Percentiles rank a stretch among this genome's conserved stretches.
phyloP scores from a whole-genome alignment of 2,329 filamentous ascomycete genomes.

The Teratosphaeria viscida region DNA sequence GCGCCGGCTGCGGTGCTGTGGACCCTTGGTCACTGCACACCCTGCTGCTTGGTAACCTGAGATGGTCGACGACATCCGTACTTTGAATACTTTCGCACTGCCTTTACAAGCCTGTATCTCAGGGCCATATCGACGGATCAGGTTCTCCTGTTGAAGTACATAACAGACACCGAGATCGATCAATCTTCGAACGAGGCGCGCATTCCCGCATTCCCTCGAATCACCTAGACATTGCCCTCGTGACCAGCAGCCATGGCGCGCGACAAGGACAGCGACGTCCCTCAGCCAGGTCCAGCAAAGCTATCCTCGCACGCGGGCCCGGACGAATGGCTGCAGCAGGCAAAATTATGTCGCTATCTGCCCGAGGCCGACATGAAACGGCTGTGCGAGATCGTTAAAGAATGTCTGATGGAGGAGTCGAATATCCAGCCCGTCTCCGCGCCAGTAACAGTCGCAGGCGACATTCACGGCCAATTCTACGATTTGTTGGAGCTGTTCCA shows the following conservation, averaged over 20 bases:
- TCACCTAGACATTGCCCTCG: not conserved
- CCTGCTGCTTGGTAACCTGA: not conserved
- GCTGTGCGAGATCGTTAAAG: slow-evolving; percentile 96
- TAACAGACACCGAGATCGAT: not conserved
- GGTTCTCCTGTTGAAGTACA: not conserved
- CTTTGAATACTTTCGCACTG: not conserved
- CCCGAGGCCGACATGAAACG: slow-evolving; percentile 97
- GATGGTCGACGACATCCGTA: not conserved
- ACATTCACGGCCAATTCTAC: slow-evolving; percentile 98
- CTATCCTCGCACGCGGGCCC: slow-evolving; percentile 73
- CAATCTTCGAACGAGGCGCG: not conserved
- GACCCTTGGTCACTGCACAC: not conserved
- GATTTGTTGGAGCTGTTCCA: slow-evolving; percentile 94
- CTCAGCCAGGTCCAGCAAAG: slow-evolving; percentile 83
- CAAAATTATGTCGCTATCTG: slow-evolving; percentile 93
- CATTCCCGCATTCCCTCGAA: not conserved
- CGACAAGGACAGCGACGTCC: slow-evolving; percentile 48
- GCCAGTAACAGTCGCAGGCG: slow-evolving; percentile 92
- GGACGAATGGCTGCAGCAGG: slow-evolving; percentile 93
- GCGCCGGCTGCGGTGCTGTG: not conserved
- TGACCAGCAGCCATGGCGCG: slow-evolving; percentile 32
- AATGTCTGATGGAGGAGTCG: slow-evolving; percentile 98
- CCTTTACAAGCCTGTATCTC: too few species aligned
- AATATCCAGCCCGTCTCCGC: slow-evolving; percentile 98
- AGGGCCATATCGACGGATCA: not conserved